Conservation (phyloP, 2,329 filamentous ascomycete genomes). For the Apiospora hydei region DNA sequence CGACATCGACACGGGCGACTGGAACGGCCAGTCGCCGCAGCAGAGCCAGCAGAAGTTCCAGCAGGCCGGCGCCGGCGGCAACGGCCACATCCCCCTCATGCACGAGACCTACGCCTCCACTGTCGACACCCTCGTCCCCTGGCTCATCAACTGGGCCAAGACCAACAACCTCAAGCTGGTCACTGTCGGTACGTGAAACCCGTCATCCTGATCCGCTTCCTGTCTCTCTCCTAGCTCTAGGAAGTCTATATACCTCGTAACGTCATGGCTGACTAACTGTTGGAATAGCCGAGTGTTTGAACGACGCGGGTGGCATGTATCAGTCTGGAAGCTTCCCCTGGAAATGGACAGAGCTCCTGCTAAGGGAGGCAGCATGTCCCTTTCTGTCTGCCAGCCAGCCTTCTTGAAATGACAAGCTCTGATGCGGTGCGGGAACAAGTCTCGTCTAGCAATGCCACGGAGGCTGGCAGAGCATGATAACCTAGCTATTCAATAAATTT, state of each 20-base stretch:
- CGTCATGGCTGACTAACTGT: neutral
- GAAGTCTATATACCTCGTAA: neutral
- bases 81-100: conserved; percentile 64
- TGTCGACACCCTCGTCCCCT: conserved; percentile 56
- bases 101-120: conserved; percentile 61
- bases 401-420: neutral
- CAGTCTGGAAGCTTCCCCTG: conserved; percentile 48
- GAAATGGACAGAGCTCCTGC: conserved; percentile 43
- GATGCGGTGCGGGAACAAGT: neutral
- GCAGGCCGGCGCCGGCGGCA: conserved; percentile 49
- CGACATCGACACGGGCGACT: conserved; percentile 68
- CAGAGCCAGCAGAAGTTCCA: conserved; percentile 62
- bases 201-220: neutral
- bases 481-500: neutral
- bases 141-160: conserved; percentile 59
- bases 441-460: neutral
- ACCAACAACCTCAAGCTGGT: conserved; percentile 56
- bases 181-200: conserved; percentile 53
- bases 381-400: neutral
- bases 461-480: neutral
- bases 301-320: conserved; percentile 49
- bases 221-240: too few species aligned
- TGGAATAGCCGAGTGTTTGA: conserved; percentile 50
- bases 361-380: conserved; percentile 30
- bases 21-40: conserved; percentile 58